Percentiles rank a stretch among this genome's conserved stretches.
Conservation (phyloP, 2,329 filamentous ascomycete species). For the Trichoderma atroviride region DNA sequence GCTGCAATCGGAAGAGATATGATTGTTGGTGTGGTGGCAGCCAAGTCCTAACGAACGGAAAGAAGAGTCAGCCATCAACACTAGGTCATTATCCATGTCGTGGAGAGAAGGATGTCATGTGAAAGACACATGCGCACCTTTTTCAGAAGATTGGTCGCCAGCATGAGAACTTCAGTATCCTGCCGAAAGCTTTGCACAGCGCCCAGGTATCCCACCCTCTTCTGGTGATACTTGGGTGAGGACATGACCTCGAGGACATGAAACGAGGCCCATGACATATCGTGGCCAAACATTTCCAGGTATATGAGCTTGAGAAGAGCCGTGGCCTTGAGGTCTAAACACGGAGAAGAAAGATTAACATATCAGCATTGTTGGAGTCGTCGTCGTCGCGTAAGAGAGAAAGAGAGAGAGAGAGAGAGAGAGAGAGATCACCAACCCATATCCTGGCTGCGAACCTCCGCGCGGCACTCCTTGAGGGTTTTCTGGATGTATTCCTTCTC, state of each 20-base stretch:
- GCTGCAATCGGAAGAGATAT: conserved; percentile 86
- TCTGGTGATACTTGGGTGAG: conserved; percentile 90
- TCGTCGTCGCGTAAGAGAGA: background rate
- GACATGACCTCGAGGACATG: conserved; percentile 99
- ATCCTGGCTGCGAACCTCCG: conserved; percentile 89
- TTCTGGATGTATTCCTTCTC: conserved; percentile 95
- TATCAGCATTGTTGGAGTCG: conserved; percentile 14
- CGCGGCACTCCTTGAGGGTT: conserved; percentile 90
- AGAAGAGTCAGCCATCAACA: background rate
- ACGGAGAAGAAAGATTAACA: background rate
- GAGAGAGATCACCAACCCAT: conserved; percentile 65
- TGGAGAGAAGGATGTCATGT: background rate
- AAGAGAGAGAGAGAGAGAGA: conserved; percentile 6
- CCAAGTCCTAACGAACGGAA: conserved; percentile 60
- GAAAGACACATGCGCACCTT: conserved; percentile 59
- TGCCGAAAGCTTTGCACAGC: conserved; percentile 95
- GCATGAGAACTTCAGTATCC: conserved; percentile 95
- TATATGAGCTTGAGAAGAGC: conserved; percentile 95
- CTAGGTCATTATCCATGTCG: background rate
- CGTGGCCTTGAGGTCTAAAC: conserved; percentile 86
- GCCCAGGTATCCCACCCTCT: conserved; percentile 90
- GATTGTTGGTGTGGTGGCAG: conserved; percentile 69
- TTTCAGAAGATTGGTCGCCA: conserved; percentile 94
- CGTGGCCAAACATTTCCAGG: conserved; percentile 97
- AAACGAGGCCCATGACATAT: conserved; percentile 99